These are phyloP conservation scores for Penicillium corylophilum DNA, from an alignment of 2,329 filamentous ascomycete species.

Conservation along the genomic window DNA sequence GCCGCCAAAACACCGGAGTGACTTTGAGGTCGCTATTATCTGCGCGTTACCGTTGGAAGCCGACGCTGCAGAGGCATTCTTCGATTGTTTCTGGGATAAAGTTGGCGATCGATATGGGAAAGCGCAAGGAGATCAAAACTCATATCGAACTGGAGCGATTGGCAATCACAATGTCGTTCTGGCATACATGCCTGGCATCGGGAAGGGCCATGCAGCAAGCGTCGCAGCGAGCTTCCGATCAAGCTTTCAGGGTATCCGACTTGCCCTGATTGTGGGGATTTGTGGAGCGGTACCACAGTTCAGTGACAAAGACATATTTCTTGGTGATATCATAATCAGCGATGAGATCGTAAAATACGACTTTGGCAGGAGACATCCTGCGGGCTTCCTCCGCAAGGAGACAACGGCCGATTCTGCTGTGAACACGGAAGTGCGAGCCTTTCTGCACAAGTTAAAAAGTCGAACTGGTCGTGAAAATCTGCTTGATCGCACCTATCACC, in stretches of 20 bases:
- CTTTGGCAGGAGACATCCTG: conserved; percentile 2
- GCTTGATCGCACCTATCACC: neutral
- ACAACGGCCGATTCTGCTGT: neutral
- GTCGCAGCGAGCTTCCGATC: conserved; percentile 5
- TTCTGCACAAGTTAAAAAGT: conserved; percentile 4
- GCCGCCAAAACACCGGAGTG: neutral
- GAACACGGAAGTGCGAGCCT: conserved; percentile 5
- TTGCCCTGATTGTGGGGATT: conserved; percentile 8
- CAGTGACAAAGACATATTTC: neutral
- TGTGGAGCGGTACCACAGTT: conserved; percentile 7
- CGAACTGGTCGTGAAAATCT: neutral
- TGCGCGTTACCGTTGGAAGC: conserved; percentile 10
- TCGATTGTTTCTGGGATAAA: conserved; percentile 7
- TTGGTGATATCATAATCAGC: conserved; percentile 10
- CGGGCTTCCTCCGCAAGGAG: conserved; percentile 2
- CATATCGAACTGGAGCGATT: conserved; percentile 9
- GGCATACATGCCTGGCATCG: conserved; percentile 9
- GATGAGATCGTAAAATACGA: conserved; percentile 8
- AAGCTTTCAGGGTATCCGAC: conserved; percentile 8
- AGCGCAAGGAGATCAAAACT: neutral
- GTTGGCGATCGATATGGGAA: conserved; percentile 9
- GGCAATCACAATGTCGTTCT: conserved; percentile 11
- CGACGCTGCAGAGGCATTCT: conserved; percentile 7
- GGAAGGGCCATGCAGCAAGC: conserved; percentile 3
- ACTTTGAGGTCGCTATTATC: conserved; percentile 7